Percentiles rank a stretch among this genome's conserved stretches.
Evolutionary conservation across 2,329 filamentous ascomycete genomes (phyloP).

Genomic region (Thielaviopsis punctulata): DNA sequence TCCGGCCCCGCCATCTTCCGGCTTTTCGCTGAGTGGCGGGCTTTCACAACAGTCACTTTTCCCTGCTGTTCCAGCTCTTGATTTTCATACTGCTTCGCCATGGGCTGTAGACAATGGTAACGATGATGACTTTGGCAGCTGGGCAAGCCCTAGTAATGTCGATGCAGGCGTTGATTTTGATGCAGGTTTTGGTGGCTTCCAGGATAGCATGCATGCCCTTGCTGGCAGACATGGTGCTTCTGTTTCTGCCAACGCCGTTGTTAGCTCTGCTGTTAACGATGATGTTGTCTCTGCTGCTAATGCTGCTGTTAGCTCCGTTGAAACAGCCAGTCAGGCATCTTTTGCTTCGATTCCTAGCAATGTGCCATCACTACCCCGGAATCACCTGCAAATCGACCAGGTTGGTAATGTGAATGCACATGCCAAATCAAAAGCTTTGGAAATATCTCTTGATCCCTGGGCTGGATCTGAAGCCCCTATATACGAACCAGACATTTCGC

Average conservation of each 20-base stretch:
- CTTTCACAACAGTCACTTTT: background rate
- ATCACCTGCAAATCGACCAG: background rate
- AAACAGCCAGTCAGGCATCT: too few species aligned
- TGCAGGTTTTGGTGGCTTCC: slow-evolving; percentile 3
- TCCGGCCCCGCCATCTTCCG: background rate
- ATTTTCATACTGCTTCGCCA: slow-evolving; percentile 3
- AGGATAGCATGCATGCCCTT: background rate
- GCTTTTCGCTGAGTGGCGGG: background rate
- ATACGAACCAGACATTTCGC: background rate
- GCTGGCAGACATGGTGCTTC: background rate
- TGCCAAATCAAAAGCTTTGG: background rate
- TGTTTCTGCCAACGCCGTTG: background rate
- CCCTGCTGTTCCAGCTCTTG: background rate
- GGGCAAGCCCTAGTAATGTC: background rate
- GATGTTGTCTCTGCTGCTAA: too few species aligned
- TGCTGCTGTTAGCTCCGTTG: background rate
- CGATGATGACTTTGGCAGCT: slow-evolving; percentile 7
- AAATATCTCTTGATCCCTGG: slow-evolving; percentile 7
- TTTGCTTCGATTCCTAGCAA: too few species aligned
- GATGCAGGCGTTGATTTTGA: slow-evolving; percentile 1
- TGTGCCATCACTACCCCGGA: background rate
- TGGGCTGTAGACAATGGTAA: slow-evolving; percentile 5
- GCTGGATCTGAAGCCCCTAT: slow-evolving; percentile 3
- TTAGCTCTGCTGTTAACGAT: background rate
- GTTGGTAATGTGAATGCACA: background rate